phyloP scores from a whole-genome alignment of 1,284 basidiomycete species.

The Sporisorium graminicola region DNA sequence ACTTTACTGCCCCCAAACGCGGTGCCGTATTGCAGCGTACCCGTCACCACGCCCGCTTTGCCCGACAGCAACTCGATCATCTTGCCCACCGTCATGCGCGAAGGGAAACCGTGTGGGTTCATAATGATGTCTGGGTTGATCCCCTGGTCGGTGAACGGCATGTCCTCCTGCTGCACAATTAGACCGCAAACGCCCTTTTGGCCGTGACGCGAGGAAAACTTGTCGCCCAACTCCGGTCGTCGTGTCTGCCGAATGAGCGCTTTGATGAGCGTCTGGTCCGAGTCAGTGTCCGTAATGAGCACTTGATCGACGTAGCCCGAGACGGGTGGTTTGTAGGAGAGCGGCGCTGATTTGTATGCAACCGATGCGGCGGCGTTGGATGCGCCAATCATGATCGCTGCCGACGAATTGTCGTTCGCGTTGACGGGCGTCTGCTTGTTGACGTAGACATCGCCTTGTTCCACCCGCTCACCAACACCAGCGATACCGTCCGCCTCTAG shows the following conservation, averaged over 20 bases:
- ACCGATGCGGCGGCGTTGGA: conserved; percentile 39
- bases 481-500: conserved; percentile 92
- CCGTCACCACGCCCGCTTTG: conserved; percentile 80
- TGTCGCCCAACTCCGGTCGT: conserved; percentile 95
- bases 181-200: conserved; percentile 99
- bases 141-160: conserved; percentile 99
- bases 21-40: conserved; percentile 90
- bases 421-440: conserved; percentile 96
- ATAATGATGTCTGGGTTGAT: conserved; percentile 98
- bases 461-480: conserved; percentile 92
- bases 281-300: conserved; percentile 91
- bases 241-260: conserved; percentile 98
- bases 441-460: conserved; percentile 93
- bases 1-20: conserved; percentile 98
- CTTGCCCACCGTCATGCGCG: conserved; percentile 98
- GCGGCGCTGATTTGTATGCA: conserved; percentile 74
- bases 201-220: conserved; percentile 97
- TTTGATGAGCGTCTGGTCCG: conserved; percentile 96
- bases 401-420: conserved; percentile 76
- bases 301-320: conserved; percentile 97
- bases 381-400: conserved; percentile 49
- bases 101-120: conserved; percentile 99
- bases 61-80: conserved; percentile 99
- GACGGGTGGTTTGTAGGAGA: conserved; percentile 72
- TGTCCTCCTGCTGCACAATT: conserved; percentile 97